Conservation (phyloP, 306 rosid genomes). For the Carpinus fangiana region DNA sequence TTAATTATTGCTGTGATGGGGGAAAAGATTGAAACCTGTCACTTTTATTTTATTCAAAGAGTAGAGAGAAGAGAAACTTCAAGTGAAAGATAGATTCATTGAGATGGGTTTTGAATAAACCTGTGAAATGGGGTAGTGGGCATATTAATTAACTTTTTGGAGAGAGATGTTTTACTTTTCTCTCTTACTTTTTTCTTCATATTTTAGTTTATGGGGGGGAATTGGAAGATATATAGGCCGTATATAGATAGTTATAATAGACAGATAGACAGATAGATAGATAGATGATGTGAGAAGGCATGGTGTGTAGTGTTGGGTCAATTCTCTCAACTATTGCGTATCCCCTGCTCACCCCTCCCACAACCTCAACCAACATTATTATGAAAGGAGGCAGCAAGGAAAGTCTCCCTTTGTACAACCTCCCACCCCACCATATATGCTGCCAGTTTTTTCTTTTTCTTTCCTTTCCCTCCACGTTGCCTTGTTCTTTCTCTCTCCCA, state of each 20-base stretch:
- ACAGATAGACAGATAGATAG: neutral
- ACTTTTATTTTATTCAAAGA: neutral
- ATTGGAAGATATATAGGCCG: no score
- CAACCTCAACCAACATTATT: conserved; percentile 17
- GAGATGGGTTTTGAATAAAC: conserved; percentile 12
- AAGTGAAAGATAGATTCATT: conserved; percentile 1
- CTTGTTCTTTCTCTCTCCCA: conserved; percentile 2
- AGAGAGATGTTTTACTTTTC: conserved; percentile 14
- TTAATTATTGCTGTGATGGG: neutral
- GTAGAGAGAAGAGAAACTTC: conserved; percentile 11
- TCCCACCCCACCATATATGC: conserved; percentile 27
- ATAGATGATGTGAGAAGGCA: conserved; percentile 10
- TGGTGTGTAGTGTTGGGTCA: conserved; percentile 17
- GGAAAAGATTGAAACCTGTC: neutral
- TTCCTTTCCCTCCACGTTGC: conserved; percentile 52
- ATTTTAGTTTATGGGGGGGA: neutral
- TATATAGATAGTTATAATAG: no score
- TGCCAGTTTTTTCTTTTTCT: conserved; percentile 40
- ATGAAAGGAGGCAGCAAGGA: conserved; percentile 8
- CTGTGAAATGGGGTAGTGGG: conserved; percentile 2
- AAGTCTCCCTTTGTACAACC: conserved; percentile 18
- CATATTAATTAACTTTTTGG: conserved; percentile 10
- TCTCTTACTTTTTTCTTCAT: neutral
- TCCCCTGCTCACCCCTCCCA: neutral
- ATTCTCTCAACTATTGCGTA: conserved; percentile 10